These are phyloP conservation scores for Lecanicillium sp. DNA, from an alignment of 2,329 filamentous ascomycete species.

Conservation along the genomic window DNA sequence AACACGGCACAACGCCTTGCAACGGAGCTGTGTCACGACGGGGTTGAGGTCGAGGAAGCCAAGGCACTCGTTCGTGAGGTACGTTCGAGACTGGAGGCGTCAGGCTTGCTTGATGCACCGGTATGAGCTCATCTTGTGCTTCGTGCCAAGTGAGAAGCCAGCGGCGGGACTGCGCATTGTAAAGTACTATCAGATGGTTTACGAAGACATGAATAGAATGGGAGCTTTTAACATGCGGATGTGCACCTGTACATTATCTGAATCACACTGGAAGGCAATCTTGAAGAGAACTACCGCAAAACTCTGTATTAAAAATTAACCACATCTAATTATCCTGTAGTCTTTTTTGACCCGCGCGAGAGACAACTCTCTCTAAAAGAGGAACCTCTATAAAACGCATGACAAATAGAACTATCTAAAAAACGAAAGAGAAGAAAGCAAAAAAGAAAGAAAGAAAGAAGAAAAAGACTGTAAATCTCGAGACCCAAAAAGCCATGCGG, in stretches of 20 bases:
- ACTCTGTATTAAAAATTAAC: constrained; percentile 7
- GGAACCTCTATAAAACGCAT: background rate
- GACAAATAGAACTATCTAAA: background rate
- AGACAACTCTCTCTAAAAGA: background rate
- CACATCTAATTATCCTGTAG: constrained; percentile 2
- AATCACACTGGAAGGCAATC: background rate
- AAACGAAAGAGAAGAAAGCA: background rate
- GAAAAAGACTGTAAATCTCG: background rate
- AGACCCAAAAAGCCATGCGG: background rate
- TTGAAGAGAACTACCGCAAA: background rate
- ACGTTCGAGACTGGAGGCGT: constrained; percentile 61
- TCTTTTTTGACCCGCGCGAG: background rate
- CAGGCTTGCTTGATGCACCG: constrained; percentile 14
- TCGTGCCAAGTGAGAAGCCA: background rate
- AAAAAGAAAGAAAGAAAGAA: background rate
- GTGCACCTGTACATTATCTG: background rate
- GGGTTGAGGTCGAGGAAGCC: constrained; percentile 92
- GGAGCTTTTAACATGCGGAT: background rate
- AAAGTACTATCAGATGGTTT: background rate
- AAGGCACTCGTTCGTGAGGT: constrained; percentile 88
- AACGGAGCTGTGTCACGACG: constrained; percentile 89
- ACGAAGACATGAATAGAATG: background rate
- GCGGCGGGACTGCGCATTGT: background rate
- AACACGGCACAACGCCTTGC: constrained; percentile 70
- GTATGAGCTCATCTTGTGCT: too few species aligned